Base-by-base conservation (phyloP, 257 asterid genomes). In the Leonotis leonurus region DNA sequence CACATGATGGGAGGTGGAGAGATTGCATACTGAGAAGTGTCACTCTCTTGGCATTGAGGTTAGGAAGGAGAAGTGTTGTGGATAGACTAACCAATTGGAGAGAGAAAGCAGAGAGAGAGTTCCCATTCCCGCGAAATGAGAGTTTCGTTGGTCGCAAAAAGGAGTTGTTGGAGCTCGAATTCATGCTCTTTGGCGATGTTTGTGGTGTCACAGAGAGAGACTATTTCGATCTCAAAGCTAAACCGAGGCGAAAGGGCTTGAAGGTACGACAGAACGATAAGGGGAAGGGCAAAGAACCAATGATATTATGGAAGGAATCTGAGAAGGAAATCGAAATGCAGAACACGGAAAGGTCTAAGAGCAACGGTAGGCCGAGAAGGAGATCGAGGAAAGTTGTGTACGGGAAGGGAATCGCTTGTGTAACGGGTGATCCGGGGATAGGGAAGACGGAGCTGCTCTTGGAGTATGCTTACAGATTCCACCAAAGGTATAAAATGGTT, bases 1-100 rank as follows among this genome's bases (percentile, higher is more conserved):
- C 96, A 16, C 79, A 69, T 43, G 94, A 84, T 60, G 96, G 96
- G 13, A 78, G 80, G 72, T 92, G 99, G 99, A 83, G 99, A 82
- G 95, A 89, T 41, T 92, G 99, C 76, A 77, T 92, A 35, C 53
- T 92, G 25, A 71, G 91, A 59, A 89, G 88, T 2, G 93, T 89
- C 26, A 81, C 97, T 5, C 87, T 92, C 22, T 70, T 92, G 83
- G 99, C 97, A 1, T 69, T 89, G 71, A 80, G 96, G 69, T 67
- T 89, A 76, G 99, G 99, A 53, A 78, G 93, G 77, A 79, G 99
- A 72, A 86, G 97, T 54, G 80, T 85, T 3, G 95, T 85, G 18
- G 95, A 89, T 62, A 73, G 94, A 49, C 59, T 87, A 30, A 73
- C 85, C 0, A 89, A 85, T 70, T 89, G 95, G 94, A 83, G 87